phyloP scores from a whole-genome alignment of 441 rosid species.

The Erodium trifolium region DNA sequence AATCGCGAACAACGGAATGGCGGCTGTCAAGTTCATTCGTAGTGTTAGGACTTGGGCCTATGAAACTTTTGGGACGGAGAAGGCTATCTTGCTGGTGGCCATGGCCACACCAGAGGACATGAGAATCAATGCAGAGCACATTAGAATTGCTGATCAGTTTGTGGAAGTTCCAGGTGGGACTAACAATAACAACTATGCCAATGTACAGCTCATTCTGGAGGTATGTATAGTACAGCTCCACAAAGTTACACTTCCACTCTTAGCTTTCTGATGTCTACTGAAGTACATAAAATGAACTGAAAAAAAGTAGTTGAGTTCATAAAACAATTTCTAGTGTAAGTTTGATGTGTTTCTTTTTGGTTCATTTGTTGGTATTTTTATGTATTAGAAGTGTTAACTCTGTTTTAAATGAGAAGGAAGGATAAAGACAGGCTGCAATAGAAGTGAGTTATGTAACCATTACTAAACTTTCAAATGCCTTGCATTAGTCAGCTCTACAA shows the following conservation, averaged over 20 bases:
- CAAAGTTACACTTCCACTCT: not conserved
- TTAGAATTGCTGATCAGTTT: conserved; percentile 97
- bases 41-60: conserved; percentile 97
- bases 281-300: not conserved
- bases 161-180: conserved; percentile 99
- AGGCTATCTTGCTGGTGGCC: conserved; percentile 90
- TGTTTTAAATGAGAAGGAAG: conserved; percentile 1
- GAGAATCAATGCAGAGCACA: conserved; percentile 99
- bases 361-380: no score
- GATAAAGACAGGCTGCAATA: not conserved
- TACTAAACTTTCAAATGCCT: not conserved
- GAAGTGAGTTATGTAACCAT: not conserved
- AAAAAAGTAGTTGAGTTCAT: not conserved
- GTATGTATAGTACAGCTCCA: conserved; percentile 32
- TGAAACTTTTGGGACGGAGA: conserved; percentile 95
- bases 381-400: not conserved
- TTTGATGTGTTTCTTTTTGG: not conserved
- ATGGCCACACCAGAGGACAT: conserved; percentile 99
- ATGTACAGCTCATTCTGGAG: conserved; percentile 98
- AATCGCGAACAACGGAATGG: conserved; percentile 99
- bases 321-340: conserved; percentile 3
- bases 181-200: conserved; percentile 97
- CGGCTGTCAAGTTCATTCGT: conserved; percentile 97
- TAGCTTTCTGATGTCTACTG: not conserved
- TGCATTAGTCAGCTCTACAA: not conserved